Conservation (phyloP, 139 green algal species). For the Parachlorella kessleri region DNA sequence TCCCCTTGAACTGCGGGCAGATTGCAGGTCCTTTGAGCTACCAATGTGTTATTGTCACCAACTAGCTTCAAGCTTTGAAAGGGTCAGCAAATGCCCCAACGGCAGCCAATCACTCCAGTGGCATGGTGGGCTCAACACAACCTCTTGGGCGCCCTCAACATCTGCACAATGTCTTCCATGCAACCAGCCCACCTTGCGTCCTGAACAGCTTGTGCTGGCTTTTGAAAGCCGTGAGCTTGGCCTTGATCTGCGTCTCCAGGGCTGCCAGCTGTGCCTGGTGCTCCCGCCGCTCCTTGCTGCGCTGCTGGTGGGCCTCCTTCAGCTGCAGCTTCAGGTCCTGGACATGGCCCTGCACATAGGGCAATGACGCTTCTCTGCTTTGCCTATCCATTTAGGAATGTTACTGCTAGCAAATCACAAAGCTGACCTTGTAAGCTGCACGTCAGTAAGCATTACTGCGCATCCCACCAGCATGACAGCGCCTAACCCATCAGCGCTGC, state of each 20-base stretch:
- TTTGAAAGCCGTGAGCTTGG: not conserved
- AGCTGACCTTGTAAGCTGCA: not conserved
- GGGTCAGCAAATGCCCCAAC: no score
- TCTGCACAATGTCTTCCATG: not conserved
- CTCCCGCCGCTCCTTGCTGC: not conserved
- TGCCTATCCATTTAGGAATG: no score
- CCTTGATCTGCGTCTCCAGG: not conserved
- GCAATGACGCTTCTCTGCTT: no score
- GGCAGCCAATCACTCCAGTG: no score
- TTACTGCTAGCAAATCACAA: not conserved
- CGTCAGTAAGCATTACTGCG: not conserved
- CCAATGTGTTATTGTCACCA: no score
- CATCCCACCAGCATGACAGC: not conserved
- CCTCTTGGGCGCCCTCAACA: not conserved
- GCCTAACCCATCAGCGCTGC: not conserved
- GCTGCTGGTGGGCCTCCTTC: constrained; percentile 1
- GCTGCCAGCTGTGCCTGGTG: constrained; percentile 1
- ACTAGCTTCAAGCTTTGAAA: no score
- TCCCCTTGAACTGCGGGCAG: constrained; percentile 24
- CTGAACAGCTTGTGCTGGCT: not conserved
- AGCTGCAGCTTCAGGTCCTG: constrained; percentile 13
- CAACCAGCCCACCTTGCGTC: not conserved
- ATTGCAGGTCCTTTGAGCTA: no score
- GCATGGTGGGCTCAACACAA: not conserved
- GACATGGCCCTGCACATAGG: not conserved